phyloP scores from a whole-genome alignment of 768 basidiomycete species.

The Suillus lakei region DNA sequence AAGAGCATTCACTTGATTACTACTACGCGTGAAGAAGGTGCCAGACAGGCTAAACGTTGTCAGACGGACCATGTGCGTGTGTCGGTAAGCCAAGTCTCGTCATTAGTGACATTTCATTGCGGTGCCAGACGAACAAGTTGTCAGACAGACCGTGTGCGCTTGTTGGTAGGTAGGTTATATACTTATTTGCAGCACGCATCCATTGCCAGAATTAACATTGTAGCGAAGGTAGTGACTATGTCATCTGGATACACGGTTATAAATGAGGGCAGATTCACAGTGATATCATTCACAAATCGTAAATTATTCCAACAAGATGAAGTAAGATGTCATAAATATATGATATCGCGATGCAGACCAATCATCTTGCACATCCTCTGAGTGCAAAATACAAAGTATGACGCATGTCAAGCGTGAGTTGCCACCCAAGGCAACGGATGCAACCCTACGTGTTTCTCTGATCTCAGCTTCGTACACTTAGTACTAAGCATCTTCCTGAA shows the following conservation, averaged over 20 bases:
- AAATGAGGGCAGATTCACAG: not conserved
- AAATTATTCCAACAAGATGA: constrained; percentile 6
- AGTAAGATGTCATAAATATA: not conserved
- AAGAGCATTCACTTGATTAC: not conserved
- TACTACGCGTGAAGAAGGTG: not conserved
- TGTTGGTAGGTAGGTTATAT: not conserved
- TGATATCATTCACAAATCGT: not conserved
- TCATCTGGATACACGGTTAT: not conserved
- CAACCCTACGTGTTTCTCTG: not conserved
- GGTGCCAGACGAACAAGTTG: not conserved
- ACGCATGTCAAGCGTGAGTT: not conserved
- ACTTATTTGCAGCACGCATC: not conserved
- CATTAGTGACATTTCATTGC: not conserved
- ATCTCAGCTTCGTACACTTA: not conserved
- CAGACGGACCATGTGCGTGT: not conserved
- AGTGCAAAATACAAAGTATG: not conserved
- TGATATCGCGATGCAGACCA: not conserved
- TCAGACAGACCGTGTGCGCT: not conserved
- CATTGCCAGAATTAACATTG: not conserved
- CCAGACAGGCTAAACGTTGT: not conserved
- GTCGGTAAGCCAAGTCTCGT: not conserved
- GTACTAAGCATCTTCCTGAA: constrained; percentile 42
- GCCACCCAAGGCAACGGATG: not conserved
- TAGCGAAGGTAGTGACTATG: not conserved
- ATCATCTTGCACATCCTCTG: not conserved